phyloP scores from a whole-genome alignment of 2,329 filamentous ascomycete species.

The Bertia moriformis region DNA sequence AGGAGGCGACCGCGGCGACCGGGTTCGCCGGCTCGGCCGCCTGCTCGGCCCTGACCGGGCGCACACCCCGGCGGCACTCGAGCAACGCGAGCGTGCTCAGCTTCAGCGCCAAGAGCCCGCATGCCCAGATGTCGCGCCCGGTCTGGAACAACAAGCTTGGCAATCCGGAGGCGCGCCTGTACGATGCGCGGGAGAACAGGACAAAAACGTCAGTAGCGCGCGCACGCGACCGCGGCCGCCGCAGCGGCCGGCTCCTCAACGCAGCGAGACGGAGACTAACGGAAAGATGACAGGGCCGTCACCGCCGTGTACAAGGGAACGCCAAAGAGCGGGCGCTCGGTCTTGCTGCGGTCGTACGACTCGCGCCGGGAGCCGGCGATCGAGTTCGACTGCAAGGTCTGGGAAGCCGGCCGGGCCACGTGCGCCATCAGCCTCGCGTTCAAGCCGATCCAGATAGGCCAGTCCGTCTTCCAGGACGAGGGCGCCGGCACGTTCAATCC shows the following conservation, averaged over 20 bases:
- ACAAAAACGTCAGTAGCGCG: slow-evolving; percentile 67
- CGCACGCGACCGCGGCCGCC: too few species aligned
- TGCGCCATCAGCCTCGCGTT: slow-evolving; percentile 82
- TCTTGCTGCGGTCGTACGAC: slow-evolving; percentile 82
- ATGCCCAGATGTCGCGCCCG: slow-evolving; percentile 37
- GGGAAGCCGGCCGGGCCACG: slow-evolving; percentile 93
- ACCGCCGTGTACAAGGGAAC: slow-evolving; percentile 85
- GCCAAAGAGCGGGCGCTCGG: slow-evolving; percentile 48
- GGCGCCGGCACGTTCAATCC: slow-evolving; percentile 87
- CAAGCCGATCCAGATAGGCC: slow-evolving; percentile 86
- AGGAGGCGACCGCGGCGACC: slow-evolving; percentile 23
- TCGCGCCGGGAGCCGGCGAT: slow-evolving; percentile 80
- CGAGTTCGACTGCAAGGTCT: slow-evolving; percentile 87
- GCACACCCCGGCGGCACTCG: slow-evolving; percentile 40
- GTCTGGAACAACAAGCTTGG: slow-evolving; percentile 48
- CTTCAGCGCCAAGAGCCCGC: slow-evolving; percentile 55
- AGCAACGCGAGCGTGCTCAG: slow-evolving; percentile 76
- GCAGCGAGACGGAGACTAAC: neutral
- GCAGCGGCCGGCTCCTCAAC: too few species aligned
- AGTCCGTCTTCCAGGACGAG: slow-evolving; percentile 87
- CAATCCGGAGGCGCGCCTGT: slow-evolving; percentile 73
- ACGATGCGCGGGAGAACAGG: slow-evolving; percentile 71
- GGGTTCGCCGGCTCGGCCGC: slow-evolving; percentile 22
- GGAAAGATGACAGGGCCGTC: slow-evolving; percentile 74
- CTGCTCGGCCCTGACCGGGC: slow-evolving; percentile 17